phyloP scores from a whole-genome alignment of 768 basidiomycete species.

The Hygrophoropsis aurantiaca region DNA sequence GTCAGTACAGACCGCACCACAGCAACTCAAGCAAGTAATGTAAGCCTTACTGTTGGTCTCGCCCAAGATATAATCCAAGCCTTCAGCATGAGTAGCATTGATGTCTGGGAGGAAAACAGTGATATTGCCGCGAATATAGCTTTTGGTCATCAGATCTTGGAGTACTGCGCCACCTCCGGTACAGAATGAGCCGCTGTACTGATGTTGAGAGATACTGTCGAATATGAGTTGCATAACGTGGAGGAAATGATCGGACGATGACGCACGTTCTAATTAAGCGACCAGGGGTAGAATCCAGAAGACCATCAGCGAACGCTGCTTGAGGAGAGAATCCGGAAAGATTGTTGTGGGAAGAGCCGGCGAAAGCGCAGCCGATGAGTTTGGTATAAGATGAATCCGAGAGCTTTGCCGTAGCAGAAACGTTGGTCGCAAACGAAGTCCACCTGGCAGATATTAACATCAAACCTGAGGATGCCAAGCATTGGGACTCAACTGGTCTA shows the following conservation, averaged over 20 bases:
- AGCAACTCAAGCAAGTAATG: slow-evolving; percentile 16
- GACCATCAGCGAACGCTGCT: slow-evolving; percentile 51
- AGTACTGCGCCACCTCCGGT: slow-evolving; percentile 51
- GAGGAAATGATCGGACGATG: slow-evolving; percentile 35
- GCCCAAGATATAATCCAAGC: slow-evolving; percentile 60
- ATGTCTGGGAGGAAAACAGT: slow-evolving; percentile 54
- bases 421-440: slow-evolving; percentile 49
- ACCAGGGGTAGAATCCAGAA: slow-evolving; percentile 49
- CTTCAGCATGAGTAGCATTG: slow-evolving; percentile 41
- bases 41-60: slow-evolving; percentile 57
- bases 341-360: slow-evolving; percentile 44
- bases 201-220: slow-evolving; percentile 40
- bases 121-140: slow-evolving; percentile 56
- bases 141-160: slow-evolving; percentile 67
- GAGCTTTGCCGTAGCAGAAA: slow-evolving; percentile 42
- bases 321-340: slow-evolving; percentile 57
- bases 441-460: slow-evolving; percentile 39
- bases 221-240: slow-evolving; percentile 3
- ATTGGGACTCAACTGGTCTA: slow-evolving; percentile 40
- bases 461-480: background rate
- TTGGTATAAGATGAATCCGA: slow-evolving; percentile 38
- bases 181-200: slow-evolving; percentile 63
- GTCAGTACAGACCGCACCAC: background rate
- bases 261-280: slow-evolving; percentile 53
- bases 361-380: slow-evolving; percentile 52